phyloP scores from a whole-genome alignment of 2,329 filamentous ascomycete genomes.

The Neospermospora avenae region DNA sequence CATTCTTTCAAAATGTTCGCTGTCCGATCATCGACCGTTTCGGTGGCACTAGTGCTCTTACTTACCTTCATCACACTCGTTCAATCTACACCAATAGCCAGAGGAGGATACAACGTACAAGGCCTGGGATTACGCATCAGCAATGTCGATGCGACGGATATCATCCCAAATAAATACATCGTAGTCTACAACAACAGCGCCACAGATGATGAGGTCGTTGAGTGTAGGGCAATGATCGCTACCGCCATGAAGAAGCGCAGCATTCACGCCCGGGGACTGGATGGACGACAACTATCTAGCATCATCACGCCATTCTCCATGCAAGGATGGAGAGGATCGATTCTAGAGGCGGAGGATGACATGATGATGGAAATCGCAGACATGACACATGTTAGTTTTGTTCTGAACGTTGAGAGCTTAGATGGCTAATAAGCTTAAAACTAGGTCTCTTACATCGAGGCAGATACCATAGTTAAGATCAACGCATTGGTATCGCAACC shows the following conservation, averaged over 20 bases:
- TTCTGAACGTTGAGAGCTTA: background rate
- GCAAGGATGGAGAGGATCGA: slow-evolving; percentile 50
- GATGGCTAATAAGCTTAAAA: background rate
- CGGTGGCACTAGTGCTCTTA: slow-evolving; percentile 12
- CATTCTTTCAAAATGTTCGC: background rate
- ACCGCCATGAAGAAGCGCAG: slow-evolving; percentile 54
- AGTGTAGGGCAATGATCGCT: slow-evolving; percentile 48
- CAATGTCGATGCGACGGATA: slow-evolving; percentile 46
- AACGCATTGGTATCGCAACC: slow-evolving; percentile 47
- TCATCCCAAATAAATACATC: slow-evolving; percentile 57
- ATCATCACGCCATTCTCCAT: slow-evolving; percentile 46
- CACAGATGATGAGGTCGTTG: slow-evolving; percentile 45
- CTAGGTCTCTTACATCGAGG: slow-evolving; percentile 53
- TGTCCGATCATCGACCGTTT: background rate
- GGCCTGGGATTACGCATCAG: slow-evolving; percentile 44
- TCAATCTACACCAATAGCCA: slow-evolving; percentile 6
- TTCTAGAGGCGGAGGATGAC: slow-evolving; percentile 48
- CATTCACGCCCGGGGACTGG: slow-evolving; percentile 47
- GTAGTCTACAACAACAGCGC: slow-evolving; percentile 59
- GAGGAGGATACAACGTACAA: slow-evolving; percentile 5
- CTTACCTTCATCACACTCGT: slow-evolving; percentile 9
- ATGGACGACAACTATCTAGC: slow-evolving; percentile 41
- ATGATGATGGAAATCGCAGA: slow-evolving; percentile 49
- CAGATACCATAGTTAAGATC: slow-evolving; percentile 47
- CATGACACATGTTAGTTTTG: slow-evolving; percentile 32